Percentiles rank a stretch among this genome's conserved stretches.
Evolutionary conservation across 805 yeast species (phyloP).

Genomic region (Ascoidea tarda): DNA sequence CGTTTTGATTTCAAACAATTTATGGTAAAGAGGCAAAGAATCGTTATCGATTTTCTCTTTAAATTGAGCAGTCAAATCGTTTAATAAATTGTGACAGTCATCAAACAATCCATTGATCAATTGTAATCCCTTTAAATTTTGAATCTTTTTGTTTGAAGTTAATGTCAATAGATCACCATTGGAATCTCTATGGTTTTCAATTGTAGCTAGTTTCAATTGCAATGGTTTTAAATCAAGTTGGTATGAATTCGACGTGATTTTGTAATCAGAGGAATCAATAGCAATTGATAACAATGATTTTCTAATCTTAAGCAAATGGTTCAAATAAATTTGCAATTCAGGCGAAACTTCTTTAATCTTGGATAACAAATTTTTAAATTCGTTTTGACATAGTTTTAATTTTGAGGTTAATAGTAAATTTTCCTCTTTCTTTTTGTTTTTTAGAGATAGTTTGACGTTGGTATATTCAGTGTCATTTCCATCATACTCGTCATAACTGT

Average conservation of each 20-base stretch:
- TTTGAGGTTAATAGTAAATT: slow-evolving; percentile 49
- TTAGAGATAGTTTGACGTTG: slow-evolving; percentile 6
- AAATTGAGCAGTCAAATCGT: slow-evolving; percentile 44
- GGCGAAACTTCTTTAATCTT: slow-evolving; percentile 40
- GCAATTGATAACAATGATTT: slow-evolving; percentile 35
- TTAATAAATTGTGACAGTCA: slow-evolving; percentile 65
- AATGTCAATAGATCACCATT: slow-evolving; percentile 33
- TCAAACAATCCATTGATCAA: slow-evolving; percentile 66
- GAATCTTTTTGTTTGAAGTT: slow-evolving; percentile 4
- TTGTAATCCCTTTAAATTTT: slow-evolving; percentile 23
- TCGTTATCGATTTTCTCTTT: slow-evolving; percentile 28
- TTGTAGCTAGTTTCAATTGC: slow-evolving; percentile 23
- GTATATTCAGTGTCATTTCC: slow-evolving; percentile 14
- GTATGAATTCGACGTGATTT: slow-evolving; percentile 17
- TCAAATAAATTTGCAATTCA: slow-evolving; percentile 35
- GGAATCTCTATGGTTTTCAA: slow-evolving; percentile 37
- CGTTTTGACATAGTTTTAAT: slow-evolving; percentile 44
- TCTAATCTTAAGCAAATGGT: slow-evolving; percentile 47
- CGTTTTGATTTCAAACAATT: slow-evolving; percentile 49
- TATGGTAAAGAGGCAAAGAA: slow-evolving; percentile 46
- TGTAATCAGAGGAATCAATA: slow-evolving; percentile 6
- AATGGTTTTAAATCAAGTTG: slow-evolving; percentile 20
- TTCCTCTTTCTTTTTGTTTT: slow-evolving; percentile 39
- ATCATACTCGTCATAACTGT: slow-evolving; percentile 10
- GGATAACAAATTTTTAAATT: slow-evolving; percentile 41